Base-by-base conservation (phyloP, 495 filamentous ascomycete genomes). In the Aspergillus saccharolyticus region DNA sequence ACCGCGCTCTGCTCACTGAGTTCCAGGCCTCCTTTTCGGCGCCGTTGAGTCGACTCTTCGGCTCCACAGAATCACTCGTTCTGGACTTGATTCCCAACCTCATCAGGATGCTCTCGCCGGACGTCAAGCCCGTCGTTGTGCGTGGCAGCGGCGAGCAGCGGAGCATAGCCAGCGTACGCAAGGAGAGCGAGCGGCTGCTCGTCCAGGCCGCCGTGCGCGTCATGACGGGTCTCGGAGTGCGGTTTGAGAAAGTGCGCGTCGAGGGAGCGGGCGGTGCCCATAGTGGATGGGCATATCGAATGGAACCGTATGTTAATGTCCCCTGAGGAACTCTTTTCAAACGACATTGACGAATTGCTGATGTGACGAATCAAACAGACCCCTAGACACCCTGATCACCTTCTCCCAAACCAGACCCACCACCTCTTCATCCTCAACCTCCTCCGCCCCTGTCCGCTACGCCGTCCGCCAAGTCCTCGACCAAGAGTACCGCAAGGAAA, bases 381-480 rank as follows among this genome's bases (percentile, higher is more conserved):
- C 87, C 2, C 65, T 96, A 19, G 93, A 97, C 69, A 70, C 75
- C 25, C 78, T 96, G 4, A 59, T 70, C 62, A 54, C 65, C 42
- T 79, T 77, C 59, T 78, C 76, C 14, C 77, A 75, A 59, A 63
- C 59, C 4, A 77, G 73, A 59, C 60, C 59, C 4, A 65, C 60
- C 49, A 64, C 68, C 17, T 63, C 46, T 47, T 43, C 60, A 4
- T 73, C 76, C 45, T 72, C 73, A 17, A 79, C 80, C 55, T 82
- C 78, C n/a, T 88, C 85, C 55, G 83, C 78, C n/a, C 89, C 86
- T 1, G 88, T 89, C 0, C 80, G 92, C 44, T 97, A 89, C 64
- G 91, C 91, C 18, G 85, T 97, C 22, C 85, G 94, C 42, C 92
- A 96, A 74, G 92, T 96, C 14, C 78, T 98, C 6, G 90, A 96